Percentiles rank a stretch among this genome's conserved stretches.
Evolutionary conservation across 768 basidiomycete genomes (phyloP).

Genomic region (Hypsizygus marmoreus): DNA sequence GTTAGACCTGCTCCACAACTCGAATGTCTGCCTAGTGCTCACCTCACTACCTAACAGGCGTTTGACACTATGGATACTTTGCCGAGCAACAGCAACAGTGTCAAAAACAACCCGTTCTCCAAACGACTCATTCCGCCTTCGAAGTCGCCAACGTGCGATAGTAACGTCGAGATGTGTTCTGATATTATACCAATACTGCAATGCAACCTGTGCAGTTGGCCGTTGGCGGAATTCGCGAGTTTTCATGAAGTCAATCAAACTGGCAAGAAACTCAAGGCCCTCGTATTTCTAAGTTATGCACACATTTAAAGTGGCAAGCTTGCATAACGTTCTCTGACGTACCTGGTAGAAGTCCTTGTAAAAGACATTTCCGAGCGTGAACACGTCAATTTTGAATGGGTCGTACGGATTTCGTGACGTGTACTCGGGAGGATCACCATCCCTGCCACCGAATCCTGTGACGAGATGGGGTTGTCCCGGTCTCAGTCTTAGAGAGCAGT

Average conservation of each 20-base stretch:
- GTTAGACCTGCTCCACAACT: not conserved
- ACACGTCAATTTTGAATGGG: too few relatives aligned
- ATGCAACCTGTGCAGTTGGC: not conserved
- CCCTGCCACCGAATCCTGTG: not conserved
- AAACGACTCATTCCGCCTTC: not conserved
- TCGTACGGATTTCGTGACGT: too few relatives aligned
- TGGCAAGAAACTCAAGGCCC: not conserved
- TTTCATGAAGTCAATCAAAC: not conserved
- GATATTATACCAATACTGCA: not conserved
- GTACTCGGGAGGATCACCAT: too few relatives aligned
- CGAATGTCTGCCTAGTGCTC: not conserved
- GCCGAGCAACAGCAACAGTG: not conserved
- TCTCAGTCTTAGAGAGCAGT: not conserved
- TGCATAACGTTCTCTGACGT: not conserved
- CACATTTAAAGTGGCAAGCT: not conserved
- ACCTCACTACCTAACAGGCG: not conserved
- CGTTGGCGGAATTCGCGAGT: not conserved
- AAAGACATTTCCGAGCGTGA: too few relatives aligned
- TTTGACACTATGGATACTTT: constrained; percentile 3
- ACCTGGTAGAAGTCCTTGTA: constrained; percentile 3
- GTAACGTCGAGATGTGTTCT: not conserved
- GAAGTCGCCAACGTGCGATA: constrained; percentile 3
- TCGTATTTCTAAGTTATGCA: not conserved
- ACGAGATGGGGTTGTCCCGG: not conserved
- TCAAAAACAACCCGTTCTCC: constrained; percentile 3